Percentiles rank a stretch among this genome's conserved stretches.
Conservation (phyloP, 1,284 basidiomycete species). For the Exsudoporus floridanus region DNA sequence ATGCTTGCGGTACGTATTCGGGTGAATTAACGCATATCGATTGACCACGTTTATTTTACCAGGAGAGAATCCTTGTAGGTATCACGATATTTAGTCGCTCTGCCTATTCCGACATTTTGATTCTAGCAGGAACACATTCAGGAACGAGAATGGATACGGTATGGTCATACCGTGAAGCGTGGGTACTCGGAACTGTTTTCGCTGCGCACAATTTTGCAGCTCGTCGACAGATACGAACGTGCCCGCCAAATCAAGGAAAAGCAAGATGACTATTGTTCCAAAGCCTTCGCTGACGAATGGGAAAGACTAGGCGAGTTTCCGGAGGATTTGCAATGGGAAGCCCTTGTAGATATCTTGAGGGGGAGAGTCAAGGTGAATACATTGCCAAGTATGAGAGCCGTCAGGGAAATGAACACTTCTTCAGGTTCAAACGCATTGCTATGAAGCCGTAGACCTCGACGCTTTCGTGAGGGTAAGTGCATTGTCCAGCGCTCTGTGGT, state of each 20-base stretch:
- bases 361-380: slow-evolving; percentile 65
- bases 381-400: not conserved
- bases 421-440: slow-evolving; percentile 58
- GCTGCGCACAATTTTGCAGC: slow-evolving; percentile 21
- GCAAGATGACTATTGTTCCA: slow-evolving; percentile 72
- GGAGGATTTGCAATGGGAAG: slow-evolving; percentile 77
- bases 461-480: slow-evolving; percentile 56
- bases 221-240: slow-evolving; percentile 34
- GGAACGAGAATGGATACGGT: slow-evolving; percentile 49
- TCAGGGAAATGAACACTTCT: not conserved
- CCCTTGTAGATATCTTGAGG: slow-evolving; percentile 78
- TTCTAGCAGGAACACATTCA: slow-evolving; percentile 24
- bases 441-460: slow-evolving; percentile 81
- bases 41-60: not conserved
- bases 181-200: slow-evolving; percentile 1
- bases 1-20: slow-evolving; percentile 42
- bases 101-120: slow-evolving; percentile 1
- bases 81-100: not conserved
- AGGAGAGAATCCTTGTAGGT: slow-evolving; percentile 31
- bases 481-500: not conserved
- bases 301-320: slow-evolving; percentile 65
- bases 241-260: slow-evolving; percentile 58
- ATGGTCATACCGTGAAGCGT: slow-evolving; percentile 54
- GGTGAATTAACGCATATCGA: not conserved
- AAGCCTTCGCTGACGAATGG: slow-evolving; percentile 56